phyloP scores from a whole-genome alignment of 768 basidiomycete species.

The Boletus rufocinnamomeus region DNA sequence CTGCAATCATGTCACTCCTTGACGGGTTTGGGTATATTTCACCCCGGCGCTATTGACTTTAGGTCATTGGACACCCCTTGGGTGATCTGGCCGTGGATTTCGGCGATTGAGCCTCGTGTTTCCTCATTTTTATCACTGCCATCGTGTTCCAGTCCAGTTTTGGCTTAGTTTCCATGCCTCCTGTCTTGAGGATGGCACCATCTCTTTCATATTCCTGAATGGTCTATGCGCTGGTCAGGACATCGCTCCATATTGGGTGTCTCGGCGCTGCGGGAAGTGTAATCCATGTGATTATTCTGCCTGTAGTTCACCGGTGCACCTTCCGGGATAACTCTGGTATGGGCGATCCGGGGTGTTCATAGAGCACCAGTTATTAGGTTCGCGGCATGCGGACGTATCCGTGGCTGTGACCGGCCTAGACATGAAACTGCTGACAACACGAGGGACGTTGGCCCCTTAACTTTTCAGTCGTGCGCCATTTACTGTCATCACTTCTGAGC shows the following conservation, averaged over 20 bases:
- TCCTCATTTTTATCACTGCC: background rate
- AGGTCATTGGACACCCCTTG: background rate
- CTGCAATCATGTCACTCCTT: background rate
- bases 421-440: background rate
- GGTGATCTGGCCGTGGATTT: background rate
- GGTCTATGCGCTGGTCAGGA: background rate
- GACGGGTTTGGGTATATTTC: background rate
- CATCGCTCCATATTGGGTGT: background rate
- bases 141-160: background rate
- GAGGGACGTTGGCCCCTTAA: background rate
- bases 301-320: too few relatives aligned
- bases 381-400: background rate
- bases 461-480: background rate
- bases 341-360: background rate
- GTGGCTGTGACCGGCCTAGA: background rate
- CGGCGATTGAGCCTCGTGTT: constrained; percentile 1
- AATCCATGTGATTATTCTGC: constrained; percentile 7
- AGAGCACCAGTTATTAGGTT: background rate
- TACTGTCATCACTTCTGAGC: constrained; percentile 1
- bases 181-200: background rate
- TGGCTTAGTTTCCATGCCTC: background rate
- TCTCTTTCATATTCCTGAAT: background rate
- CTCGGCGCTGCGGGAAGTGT: background rate
- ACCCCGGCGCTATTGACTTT: background rate
- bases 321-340: background rate